Conservation (phyloP, 1,284 basidiomycete genomes). For the Austropuccinia psidii region DNA sequence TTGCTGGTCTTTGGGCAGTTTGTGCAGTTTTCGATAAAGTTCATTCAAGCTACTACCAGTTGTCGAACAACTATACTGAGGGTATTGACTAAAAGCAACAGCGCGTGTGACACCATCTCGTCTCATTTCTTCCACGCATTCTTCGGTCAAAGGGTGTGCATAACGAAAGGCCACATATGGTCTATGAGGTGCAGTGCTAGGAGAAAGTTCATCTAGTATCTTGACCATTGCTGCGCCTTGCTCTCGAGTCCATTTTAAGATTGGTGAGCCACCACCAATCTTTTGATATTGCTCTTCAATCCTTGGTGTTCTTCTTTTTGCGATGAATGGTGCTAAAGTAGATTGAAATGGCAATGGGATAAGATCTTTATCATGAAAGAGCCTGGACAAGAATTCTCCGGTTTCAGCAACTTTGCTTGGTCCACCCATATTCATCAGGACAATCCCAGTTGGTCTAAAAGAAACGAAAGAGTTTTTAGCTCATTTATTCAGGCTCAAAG, state of each 20-base stretch:
- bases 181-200: slow-evolving; percentile 89
- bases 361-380: slow-evolving; percentile 90
- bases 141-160: slow-evolving; percentile 77
- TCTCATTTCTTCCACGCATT: slow-evolving; percentile 73
- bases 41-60: slow-evolving; percentile 96
- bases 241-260: slow-evolving; percentile 75
- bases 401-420: slow-evolving; percentile 64
- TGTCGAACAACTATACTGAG: slow-evolving; percentile 97
- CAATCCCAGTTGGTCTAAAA: slow-evolving; percentile 59
- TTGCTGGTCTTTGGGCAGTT: slow-evolving; percentile 53
- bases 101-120: slow-evolving; percentile 85
- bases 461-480: too few relatives aligned
- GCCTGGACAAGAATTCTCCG: slow-evolving; percentile 70
- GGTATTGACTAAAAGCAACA: slow-evolving; percentile 96
- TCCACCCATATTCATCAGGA: slow-evolving; percentile 99
- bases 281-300: slow-evolving; percentile 90
- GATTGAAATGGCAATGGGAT: slow-evolving; percentile 92
- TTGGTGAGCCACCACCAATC: slow-evolving; percentile 98
- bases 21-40: slow-evolving; percentile 56
- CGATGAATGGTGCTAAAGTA: slow-evolving; percentile 78
- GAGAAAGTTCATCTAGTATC: slow-evolving; percentile 85
- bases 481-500: too few relatives aligned
- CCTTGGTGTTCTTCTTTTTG: slow-evolving; percentile 79
- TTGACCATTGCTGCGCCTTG: slow-evolving; percentile 87
- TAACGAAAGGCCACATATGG: slow-evolving; percentile 92